Conservation (phyloP, 768 basidiomycete genomes). For the Phylloporus sp. region DNA sequence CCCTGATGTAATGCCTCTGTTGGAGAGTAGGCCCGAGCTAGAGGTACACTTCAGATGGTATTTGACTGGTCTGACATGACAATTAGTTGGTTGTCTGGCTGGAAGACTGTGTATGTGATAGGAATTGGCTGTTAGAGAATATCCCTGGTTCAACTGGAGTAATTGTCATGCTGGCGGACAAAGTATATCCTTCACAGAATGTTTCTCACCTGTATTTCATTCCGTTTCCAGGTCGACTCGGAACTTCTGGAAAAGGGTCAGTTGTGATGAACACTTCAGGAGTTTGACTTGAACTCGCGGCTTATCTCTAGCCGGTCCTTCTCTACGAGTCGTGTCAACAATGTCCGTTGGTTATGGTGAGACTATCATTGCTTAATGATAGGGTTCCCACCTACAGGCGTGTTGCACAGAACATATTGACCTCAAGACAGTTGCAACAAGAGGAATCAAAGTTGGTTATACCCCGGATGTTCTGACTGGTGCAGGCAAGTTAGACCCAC, state of each 20-base stretch:
- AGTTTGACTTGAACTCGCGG: neutral
- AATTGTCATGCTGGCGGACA: slow-evolving; percentile 65
- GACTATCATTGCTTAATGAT: slow-evolving; percentile 10
- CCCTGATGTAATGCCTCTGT: slow-evolving; percentile 54
- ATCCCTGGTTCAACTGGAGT: slow-evolving; percentile 59
- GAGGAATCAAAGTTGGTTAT: slow-evolving; percentile 73
- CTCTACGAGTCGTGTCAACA: slow-evolving; percentile 80
- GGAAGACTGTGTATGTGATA: slow-evolving; percentile 51
- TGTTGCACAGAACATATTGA: slow-evolving; percentile 72
- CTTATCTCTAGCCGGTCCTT: slow-evolving; percentile 62
- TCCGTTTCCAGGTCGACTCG: slow-evolving; percentile 51
- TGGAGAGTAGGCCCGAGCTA: slow-evolving; percentile 45
- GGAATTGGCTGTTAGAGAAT: slow-evolving; percentile 72
- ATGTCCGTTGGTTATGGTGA: slow-evolving; percentile 88
- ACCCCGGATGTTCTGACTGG: slow-evolving; percentile 93
- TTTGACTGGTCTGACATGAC: neutral
- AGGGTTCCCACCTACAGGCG: neutral
- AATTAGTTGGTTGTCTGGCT: slow-evolving; percentile 45
- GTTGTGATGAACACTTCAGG: neutral
- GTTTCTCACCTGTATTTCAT: neutral
- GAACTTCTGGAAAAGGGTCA: slow-evolving; percentile 49
- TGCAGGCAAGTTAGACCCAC: slow-evolving; percentile 50
- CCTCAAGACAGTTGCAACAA: slow-evolving; percentile 50
- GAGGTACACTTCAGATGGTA: slow-evolving; percentile 38
- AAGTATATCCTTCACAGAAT: slow-evolving; percentile 38